These are phyloP conservation scores for Penicillium macrosclerotiorum DNA, from an alignment of 495 filamentous ascomycete genomes.

Conservation along the genomic window DNA sequence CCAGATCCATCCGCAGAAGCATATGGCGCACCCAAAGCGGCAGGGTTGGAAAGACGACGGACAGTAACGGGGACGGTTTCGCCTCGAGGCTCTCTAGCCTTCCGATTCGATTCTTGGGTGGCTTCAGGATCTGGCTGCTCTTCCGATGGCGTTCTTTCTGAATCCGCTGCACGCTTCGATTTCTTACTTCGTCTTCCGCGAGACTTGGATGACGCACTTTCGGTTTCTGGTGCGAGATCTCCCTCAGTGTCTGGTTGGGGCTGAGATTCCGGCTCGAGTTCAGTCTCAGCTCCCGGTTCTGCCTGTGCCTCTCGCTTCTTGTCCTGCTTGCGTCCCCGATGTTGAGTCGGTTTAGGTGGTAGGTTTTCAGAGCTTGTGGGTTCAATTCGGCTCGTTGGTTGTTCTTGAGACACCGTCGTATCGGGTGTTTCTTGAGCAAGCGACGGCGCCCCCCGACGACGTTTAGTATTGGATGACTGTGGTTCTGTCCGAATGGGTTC, in stretches of 20 bases:
- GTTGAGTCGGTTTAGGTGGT: conserved; percentile 2
- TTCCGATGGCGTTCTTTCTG: conserved; percentile 12
- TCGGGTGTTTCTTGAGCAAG: background rate
- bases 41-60: conserved; percentile 40
- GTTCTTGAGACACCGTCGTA: background rate
- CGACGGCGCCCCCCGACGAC: background rate
- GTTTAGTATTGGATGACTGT: background rate
- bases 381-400: background rate
- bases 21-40: conserved; percentile 24
- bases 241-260: background rate
- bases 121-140: conserved; percentile 19
- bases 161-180: conserved; percentile 10
- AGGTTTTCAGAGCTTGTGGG: conserved; percentile 4
- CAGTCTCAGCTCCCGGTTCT: background rate
- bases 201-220: background rate
- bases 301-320: conserved; percentile 9
- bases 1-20: conserved; percentile 18
- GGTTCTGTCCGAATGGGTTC: background rate
- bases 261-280: conserved; percentile 5
- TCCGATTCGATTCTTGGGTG: conserved; percentile 12
- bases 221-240: conserved; percentile 10
- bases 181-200: conserved; percentile 17
- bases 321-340: conserved; percentile 3
- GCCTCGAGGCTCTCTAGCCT: conserved; percentile 34
- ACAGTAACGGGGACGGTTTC: conserved; percentile 47